Evolutionary conservation across 2,329 filamentous ascomycete species (phyloP).

Genomic region (Colletotrichum musae): DNA sequence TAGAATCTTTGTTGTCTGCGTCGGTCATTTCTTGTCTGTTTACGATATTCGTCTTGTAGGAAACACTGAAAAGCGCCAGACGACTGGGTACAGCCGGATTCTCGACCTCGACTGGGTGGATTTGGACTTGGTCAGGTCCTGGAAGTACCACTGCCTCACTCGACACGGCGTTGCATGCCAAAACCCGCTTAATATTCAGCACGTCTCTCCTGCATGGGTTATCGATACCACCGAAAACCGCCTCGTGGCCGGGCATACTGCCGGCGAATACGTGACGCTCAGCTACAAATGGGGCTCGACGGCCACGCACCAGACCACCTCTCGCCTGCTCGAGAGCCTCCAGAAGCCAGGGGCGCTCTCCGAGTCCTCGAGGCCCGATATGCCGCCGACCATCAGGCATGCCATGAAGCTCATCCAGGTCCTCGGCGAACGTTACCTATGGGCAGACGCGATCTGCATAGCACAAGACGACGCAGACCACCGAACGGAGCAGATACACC

Average conservation of each 20-base stretch:
- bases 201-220: conserved; percentile 5
- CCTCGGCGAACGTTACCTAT: background rate
- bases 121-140: background rate
- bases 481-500: background rate
- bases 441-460: conserved; percentile 1
- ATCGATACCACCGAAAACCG: background rate
- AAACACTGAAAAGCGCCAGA: background rate
- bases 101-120: conserved; percentile 10
- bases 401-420: background rate
- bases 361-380: background rate
- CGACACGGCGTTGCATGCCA: background rate
- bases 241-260: background rate
- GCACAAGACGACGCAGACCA: background rate
- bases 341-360: background rate
- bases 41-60: background rate
- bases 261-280: background rate
- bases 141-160: background rate
- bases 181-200: background rate
- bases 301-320: background rate
- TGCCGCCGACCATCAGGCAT: background rate
- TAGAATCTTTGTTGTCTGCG: no score
- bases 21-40: no score
- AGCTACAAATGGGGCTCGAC: background rate
- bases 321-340: background rate
- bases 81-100: background rate